phyloP scores from a whole-genome alignment of 2,329 filamentous ascomycete genomes.

The Akanthomyces dipterigenus region DNA sequence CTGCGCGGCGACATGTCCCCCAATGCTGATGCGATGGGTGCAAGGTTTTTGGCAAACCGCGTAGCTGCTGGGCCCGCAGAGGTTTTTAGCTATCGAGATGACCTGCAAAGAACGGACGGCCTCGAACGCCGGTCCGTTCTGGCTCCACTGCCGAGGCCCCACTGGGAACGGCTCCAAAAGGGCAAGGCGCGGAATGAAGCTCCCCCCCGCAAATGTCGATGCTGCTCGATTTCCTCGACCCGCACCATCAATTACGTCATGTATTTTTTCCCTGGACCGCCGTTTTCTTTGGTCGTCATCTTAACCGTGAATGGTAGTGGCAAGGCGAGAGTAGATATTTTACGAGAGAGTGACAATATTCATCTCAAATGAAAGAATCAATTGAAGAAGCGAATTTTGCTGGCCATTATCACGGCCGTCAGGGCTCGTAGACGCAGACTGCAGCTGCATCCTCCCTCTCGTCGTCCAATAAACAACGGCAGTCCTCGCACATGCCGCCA shows the following conservation, averaged over 20 bases:
- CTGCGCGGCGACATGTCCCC: too few relatives aligned
- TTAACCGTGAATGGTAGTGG: neutral
- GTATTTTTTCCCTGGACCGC: neutral
- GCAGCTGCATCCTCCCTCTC: neutral
- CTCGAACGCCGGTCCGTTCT: too few relatives aligned
- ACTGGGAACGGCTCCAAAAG: neutral
- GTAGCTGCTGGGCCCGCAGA: too few relatives aligned
- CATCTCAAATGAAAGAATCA: too few relatives aligned
- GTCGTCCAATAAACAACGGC: constrained; percentile 2
- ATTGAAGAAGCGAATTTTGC: too few relatives aligned
- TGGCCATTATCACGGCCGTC: too few relatives aligned
- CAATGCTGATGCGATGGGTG: too few relatives aligned
- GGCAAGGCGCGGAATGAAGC: neutral
- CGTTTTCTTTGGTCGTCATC: neutral
- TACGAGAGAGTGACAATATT: too few relatives aligned
- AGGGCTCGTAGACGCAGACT: neutral
- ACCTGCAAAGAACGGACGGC: too few relatives aligned
- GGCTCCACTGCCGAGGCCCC: too few relatives aligned
- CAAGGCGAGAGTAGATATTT: neutral
- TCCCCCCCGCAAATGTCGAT: neutral
- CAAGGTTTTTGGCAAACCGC: too few relatives aligned
- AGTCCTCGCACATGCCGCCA: neutral
- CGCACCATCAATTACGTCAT: constrained; percentile 3
- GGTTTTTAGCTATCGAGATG: too few relatives aligned
- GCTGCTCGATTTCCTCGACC: neutral